Conservation (phyloP, 169 alveolate genomes). For the Toxoplasma gondii region DNA sequence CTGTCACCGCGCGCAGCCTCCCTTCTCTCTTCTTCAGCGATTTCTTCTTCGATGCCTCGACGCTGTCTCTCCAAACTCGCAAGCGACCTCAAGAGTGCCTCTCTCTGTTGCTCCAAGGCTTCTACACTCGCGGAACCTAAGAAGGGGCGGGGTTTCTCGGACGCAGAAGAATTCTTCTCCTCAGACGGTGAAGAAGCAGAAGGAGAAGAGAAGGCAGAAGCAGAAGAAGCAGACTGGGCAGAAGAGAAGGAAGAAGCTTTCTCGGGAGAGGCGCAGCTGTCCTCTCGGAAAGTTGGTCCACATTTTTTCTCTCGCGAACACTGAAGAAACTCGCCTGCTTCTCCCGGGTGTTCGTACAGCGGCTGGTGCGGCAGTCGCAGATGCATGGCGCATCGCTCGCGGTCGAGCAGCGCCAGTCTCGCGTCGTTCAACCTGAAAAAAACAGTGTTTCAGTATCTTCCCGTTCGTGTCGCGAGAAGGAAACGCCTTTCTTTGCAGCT, state of each 20-base stretch:
- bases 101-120: conserved; percentile 52
- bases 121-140: not conserved
- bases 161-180: not conserved
- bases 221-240: not conserved
- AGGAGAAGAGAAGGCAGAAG: not conserved
- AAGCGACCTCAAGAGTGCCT: conserved; percentile 57
- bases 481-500: not conserved
- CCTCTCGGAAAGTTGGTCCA: conserved; percentile 18
- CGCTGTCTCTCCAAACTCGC: conserved; percentile 43
- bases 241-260: conserved; percentile 12
- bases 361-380: conserved; percentile 61
- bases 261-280: not conserved
- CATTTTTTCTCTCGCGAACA: conserved; percentile 18
- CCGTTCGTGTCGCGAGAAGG: no score
- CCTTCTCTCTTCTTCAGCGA: not conserved
- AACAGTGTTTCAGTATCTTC: not conserved
- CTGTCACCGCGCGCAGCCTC: not conserved
- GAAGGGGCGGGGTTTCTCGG: no score
- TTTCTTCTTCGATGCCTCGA: not conserved
- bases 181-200: not conserved
- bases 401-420: conserved; percentile 55
- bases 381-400: conserved; percentile 46
- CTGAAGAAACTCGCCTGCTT: conserved; percentile 10
- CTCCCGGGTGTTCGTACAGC: conserved; percentile 60
- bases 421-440: conserved; percentile 60